Percentiles rank a stretch among this genome's conserved stretches.
These are phyloP conservation scores for Daldinia caldariorum DNA, from an alignment of 495 filamentous ascomycete species.

Conservation along the genomic window DNA sequence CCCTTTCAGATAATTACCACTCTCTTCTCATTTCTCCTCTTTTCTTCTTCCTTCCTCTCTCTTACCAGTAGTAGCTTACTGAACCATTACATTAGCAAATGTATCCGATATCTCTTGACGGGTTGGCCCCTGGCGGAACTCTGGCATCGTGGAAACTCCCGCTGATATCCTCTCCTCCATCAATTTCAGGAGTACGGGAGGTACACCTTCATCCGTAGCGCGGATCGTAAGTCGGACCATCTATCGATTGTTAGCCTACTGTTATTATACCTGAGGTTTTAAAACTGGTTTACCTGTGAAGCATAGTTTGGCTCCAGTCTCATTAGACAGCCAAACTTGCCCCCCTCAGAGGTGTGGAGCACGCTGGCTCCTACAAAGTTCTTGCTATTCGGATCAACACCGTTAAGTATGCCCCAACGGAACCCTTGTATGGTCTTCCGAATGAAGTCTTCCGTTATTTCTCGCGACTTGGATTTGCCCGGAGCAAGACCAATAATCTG, in stretches of 20 bases:
- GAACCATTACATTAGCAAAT: conserved; percentile 62
- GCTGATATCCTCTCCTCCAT: conserved; percentile 82
- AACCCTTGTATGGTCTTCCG: conserved; percentile 77
- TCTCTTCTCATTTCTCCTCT: neutral
- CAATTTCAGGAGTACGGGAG: conserved; percentile 78
- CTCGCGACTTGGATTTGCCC: conserved; percentile 61
- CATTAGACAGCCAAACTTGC: conserved; percentile 94
- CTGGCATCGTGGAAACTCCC: conserved; percentile 56
- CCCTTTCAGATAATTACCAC: conserved; percentile 17
- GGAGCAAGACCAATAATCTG: conserved; percentile 76
- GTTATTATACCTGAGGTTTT: neutral
- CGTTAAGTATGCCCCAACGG: conserved; percentile 84
- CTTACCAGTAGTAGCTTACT: conserved; percentile 35
- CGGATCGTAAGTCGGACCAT: conserved; percentile 95
- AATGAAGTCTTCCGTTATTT: conserved; percentile 67
- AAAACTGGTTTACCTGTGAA: conserved; percentile 70
- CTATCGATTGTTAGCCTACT: conserved; percentile 60
- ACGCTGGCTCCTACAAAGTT: conserved; percentile 96
- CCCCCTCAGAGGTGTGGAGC: conserved; percentile 79
- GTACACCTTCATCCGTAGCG: conserved; percentile 90
- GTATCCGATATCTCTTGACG: conserved; percentile 57
- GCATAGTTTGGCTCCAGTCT: conserved; percentile 94
- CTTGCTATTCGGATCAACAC: conserved; percentile 87
- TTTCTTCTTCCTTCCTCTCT: neutral
- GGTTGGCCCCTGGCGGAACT: conserved; percentile 49